Base-by-base conservation (phyloP, 2,329 filamentous ascomycete genomes). In the Myriosclerotinia curreyana region DNA sequence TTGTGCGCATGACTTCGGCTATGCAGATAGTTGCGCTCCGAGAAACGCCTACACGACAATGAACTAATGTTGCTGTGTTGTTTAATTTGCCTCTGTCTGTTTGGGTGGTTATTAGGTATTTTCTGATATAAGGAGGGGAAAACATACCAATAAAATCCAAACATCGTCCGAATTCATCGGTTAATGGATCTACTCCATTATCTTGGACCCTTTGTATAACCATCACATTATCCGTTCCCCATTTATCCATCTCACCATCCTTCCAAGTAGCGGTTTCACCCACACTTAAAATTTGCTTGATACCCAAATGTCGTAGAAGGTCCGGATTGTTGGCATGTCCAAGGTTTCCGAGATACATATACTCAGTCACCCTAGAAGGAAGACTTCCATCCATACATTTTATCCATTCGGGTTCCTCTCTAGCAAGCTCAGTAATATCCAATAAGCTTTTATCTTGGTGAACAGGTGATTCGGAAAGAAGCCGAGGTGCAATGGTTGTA, bases 1-100 rank as follows among this genome's bases (percentile, higher is more conserved):
- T 77, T 34, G 88, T 82, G 44, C 88, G 87, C 95, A 99, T 99
- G 44, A 98, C 92, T 76, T 98, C 93, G n/a, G 95, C 95, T 72
- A 99, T 99, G 75, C 95, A 98, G 67, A 99, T 97, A 1, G 94
- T 99, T 15, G 95, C 95, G 67, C 92, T 96, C 60, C 95, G 86
- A 59, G 93, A 97, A 62, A 99, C 95, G 55, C 95, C 95, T 9
- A 99, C 95, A 22, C 95, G 89, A 75, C 95, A 99, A 75, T 99
- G 95, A 20, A 99, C 95, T 64, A 99, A 82, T 0, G 95, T 98
- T 31, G 94, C 92, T 5, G 86, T 91, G 38, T 89, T 88, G 51
- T 90, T 89, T 46, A 79, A 78, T 73, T 89, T 90, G 44, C 94
- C 93, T 70, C 87, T 86, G 70, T 92, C 95, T 97, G 71, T 36